Percentiles rank a stretch among this genome's conserved stretches.
Conservation (phyloP, 306 rosid species). For the Gillenia trifoliata region DNA sequence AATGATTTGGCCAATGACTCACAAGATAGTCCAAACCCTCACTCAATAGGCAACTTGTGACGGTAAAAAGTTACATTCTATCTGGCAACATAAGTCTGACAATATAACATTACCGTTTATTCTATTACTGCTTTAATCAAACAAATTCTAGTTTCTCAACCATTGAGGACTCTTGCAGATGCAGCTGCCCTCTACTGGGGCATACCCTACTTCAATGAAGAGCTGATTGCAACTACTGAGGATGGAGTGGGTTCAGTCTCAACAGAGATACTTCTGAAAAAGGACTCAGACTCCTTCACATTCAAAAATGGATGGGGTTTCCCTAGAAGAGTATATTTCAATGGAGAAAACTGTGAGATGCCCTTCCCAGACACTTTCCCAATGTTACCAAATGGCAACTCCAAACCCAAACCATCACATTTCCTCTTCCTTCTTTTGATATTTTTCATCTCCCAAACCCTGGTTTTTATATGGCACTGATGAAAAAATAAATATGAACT, state of each 20-base stretch:
- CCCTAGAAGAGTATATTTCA: conserved; percentile 75
- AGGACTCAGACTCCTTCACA: conserved; percentile 54
- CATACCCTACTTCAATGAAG: conserved; percentile 46
- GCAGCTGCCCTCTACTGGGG: conserved; percentile 79
- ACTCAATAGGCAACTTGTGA: no score
- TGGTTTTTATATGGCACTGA: not conserved
- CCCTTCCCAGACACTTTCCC: conserved; percentile 65
- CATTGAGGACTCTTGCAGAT: conserved; percentile 37
- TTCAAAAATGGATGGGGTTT: conserved; percentile 68
- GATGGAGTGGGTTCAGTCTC: conserved; percentile 40
- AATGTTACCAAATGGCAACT: conserved; percentile 47
- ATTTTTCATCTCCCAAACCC: conserved; percentile 11
- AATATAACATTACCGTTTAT: not conserved
- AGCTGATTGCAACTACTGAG: conserved; percentile 35
- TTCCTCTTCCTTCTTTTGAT: conserved; percentile 8
- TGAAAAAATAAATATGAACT: not conserved
- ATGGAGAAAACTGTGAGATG: conserved; percentile 72
- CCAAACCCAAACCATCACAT: conserved; percentile 9
- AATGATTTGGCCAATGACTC: no score
- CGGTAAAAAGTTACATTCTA: no score
- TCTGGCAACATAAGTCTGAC: not conserved
- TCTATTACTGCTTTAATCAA: not conserved
- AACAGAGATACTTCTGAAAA: conserved; percentile 54
- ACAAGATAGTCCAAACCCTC: no score
- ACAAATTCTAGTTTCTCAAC: not conserved